Percentiles rank a stretch among this genome's conserved stretches.
These are phyloP conservation scores for Flaveria bidentis DNA, from an alignment of 129 eudicot genomes.

Conservation along the genomic window DNA sequence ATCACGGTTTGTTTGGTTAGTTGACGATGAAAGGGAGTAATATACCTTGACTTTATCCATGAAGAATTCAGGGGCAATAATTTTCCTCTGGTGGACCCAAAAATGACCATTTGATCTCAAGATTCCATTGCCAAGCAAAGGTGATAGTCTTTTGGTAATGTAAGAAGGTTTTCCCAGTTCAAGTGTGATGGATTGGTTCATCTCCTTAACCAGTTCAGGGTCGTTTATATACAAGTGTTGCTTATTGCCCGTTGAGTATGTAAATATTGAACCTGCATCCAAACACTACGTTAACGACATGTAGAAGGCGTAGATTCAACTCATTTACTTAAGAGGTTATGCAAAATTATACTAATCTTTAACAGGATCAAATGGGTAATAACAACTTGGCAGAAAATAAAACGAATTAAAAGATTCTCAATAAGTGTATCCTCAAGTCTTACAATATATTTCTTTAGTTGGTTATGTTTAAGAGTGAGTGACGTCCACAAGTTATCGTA, in stretches of 20 bases:
- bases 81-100: constrained; percentile 91
- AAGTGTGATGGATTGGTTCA: constrained; percentile 68
- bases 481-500: neutral
- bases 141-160: constrained; percentile 76
- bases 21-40: constrained; percentile 21
- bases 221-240: constrained; percentile 87
- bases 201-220: constrained; percentile 80
- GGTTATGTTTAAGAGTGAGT: neutral
- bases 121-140: constrained; percentile 93
- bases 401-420: neutral
- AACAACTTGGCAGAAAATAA: neutral
- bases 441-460: neutral
- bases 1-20: constrained; percentile 21
- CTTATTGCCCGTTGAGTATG: constrained; percentile 77
- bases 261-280: constrained; percentile 66
- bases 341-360: neutral
- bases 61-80: constrained; percentile 87
- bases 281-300: constrained; percentile 1
- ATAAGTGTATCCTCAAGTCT: neutral
- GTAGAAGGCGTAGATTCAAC: neutral
- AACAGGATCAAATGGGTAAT: neutral
- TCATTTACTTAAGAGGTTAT: neutral
- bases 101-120: constrained; percentile 76
- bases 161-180: constrained; percentile 84
- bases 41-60: constrained; percentile 96